phyloP scores from a whole-genome alignment of 441 rosid species.

The Raphanus hybrid region DNA sequence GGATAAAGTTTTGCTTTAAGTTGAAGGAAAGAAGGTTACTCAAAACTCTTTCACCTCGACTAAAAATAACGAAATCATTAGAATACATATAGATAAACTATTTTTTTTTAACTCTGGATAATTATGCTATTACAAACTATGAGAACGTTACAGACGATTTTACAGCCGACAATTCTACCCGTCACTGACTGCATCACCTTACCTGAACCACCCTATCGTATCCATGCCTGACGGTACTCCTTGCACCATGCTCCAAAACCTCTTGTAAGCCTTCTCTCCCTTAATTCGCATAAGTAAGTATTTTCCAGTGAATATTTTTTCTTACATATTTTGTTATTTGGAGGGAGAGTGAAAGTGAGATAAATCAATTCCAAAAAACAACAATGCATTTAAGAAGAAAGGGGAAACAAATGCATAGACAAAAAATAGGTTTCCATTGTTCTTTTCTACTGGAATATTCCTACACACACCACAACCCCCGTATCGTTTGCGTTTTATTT shows the following conservation, averaged over 20 bases:
- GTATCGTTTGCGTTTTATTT: not conserved
- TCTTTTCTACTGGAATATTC: conserved; percentile 11
- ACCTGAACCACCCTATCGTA: no score
- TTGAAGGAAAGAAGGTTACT: not conserved
- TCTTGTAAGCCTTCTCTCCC: no score
- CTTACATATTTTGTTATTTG: not conserved
- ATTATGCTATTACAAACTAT: no score
- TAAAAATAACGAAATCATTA: not conserved
- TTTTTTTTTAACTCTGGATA: not conserved
- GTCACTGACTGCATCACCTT: no score
- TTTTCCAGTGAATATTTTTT: not conserved
- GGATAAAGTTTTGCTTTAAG: not conserved
- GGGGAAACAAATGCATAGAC: conserved; percentile 22
- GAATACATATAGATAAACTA: not conserved
- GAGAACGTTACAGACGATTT: no score
- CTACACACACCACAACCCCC: not conserved
- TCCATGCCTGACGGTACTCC: no score
- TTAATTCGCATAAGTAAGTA: not conserved
- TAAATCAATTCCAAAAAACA: conserved; percentile 5
- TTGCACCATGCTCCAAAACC: no score
- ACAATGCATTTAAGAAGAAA: no score
- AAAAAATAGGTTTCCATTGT: conserved; percentile 15
- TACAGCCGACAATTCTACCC: no score
- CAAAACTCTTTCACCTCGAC: not conserved
- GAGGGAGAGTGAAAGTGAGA: conserved; percentile 1